phyloP scores from a whole-genome alignment of 805 yeast species.

The Sugiyamaella chiloensis region DNA sequence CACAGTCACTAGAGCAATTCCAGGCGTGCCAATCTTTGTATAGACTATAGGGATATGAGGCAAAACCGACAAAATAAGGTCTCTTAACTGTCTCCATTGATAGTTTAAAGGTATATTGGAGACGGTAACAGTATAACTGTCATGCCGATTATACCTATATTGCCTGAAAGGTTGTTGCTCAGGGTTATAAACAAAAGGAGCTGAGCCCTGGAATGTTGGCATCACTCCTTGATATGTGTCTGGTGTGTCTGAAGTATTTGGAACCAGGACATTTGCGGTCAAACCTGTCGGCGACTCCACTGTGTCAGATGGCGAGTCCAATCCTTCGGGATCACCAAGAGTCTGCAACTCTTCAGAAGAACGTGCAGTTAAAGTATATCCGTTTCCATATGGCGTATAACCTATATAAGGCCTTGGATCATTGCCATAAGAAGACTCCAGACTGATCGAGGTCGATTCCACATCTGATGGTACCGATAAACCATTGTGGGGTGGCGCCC shows the following conservation, averaged over 20 bases:
- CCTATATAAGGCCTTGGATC: too few species aligned
- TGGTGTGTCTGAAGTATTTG: too few species aligned
- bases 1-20: conserved; percentile 17
- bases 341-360: too few species aligned
- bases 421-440: too few species aligned
- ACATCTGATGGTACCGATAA: too few species aligned
- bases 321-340: neutral
- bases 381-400: neutral
- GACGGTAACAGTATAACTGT: conserved; percentile 9
- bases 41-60: conserved; percentile 18
- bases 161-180: conserved; percentile 4
- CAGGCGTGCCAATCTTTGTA: conserved; percentile 19
- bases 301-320: neutral
- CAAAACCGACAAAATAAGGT: conserved; percentile 9
- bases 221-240: too few species aligned
- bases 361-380: neutral
- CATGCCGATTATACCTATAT: conserved; percentile 1
- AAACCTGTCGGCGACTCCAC: neutral
- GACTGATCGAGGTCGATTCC: too few species aligned
- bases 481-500: neutral
- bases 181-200: conserved; percentile 1
- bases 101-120: conserved; percentile 16
- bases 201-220: neutral
- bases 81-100: conserved; percentile 35
- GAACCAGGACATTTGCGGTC: neutral